These are phyloP conservation scores for Haplosporangium sp. DNA, from an alignment of 371 early-diverging fungal species.

Conservation along the genomic window DNA sequence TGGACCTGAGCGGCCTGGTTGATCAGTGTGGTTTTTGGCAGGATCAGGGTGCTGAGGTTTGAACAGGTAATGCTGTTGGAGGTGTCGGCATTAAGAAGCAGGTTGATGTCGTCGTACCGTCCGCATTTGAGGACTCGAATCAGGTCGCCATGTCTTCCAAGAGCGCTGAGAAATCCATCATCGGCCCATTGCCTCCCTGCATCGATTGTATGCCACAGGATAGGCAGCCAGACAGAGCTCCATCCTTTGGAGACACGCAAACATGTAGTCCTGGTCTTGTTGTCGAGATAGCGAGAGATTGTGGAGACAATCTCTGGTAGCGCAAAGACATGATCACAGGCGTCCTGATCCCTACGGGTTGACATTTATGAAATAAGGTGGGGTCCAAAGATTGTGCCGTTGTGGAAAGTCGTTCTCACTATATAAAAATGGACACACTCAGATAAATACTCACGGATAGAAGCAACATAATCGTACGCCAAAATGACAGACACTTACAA, in stretches of 20 bases:
- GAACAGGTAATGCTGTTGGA: conserved; percentile 5
- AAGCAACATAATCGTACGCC: too few species aligned
- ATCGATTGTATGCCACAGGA: conserved; percentile 43
- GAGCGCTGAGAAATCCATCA: conserved; percentile 12
- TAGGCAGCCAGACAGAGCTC: conserved; percentile 32
- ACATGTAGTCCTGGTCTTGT: conserved; percentile 14
- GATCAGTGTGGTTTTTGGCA: conserved; percentile 22
- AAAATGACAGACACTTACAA: too few species aligned
- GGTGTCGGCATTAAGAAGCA: conserved; percentile 3
- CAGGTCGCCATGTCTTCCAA: conserved; percentile 30
- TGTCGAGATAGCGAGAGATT: conserved; percentile 18
- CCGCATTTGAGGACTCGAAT: conserved; percentile 34
- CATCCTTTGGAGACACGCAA: conserved; percentile 29
- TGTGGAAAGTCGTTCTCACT: too few species aligned
- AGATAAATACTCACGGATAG: too few species aligned
- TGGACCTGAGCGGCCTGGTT: conserved; percentile 28
- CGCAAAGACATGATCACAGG: conserved; percentile 20
- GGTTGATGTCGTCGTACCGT: conserved; percentile 40
- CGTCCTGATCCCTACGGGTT: background rate
- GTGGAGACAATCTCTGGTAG: conserved; percentile 39
- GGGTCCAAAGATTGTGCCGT: too few species aligned
- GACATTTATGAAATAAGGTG: too few species aligned
- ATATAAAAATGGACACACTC: too few species aligned
- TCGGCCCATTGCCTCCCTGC: conserved; percentile 29
- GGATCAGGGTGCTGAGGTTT: conserved; percentile 18